These are phyloP conservation scores for Bimuria novae-zelandiae DNA, from an alignment of 2,329 filamentous ascomycete species.

Conservation along the genomic window DNA sequence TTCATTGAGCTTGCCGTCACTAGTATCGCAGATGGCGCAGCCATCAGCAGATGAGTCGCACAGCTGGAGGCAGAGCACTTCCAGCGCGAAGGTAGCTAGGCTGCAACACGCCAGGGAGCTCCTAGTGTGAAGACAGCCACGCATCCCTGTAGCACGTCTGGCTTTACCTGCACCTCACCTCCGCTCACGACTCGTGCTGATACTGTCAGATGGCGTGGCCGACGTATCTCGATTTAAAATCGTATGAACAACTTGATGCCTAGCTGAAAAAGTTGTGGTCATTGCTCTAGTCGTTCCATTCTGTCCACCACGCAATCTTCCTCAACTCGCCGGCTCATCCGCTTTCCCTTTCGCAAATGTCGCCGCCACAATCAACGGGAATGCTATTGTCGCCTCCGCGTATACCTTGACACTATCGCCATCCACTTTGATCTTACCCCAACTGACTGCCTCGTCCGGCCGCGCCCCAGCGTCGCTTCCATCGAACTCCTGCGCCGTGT, in stretches of 20 bases:
- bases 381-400: constrained; percentile 69
- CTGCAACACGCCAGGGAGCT: constrained; percentile 6
- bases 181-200: constrained; percentile 2
- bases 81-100: not conserved
- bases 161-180: constrained; percentile 9
- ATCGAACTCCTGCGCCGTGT: constrained; percentile 96
- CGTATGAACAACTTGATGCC: no score
- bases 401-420: constrained; percentile 87
- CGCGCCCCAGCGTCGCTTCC: constrained; percentile 94
- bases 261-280: no score
- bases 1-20: not conserved
- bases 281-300: not conserved
- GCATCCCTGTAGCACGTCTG: constrained; percentile 7
- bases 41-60: constrained; percentile 7
- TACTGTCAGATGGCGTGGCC: not conserved
- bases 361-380: constrained; percentile 69
- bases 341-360: constrained; percentile 59
- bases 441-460: constrained; percentile 95
- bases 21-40: not conserved
- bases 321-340: not conserved
- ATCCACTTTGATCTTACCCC: constrained; percentile 95
- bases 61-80: not conserved
- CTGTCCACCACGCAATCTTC: not conserved
- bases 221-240: no score
- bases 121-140: constrained; percentile 3